These are phyloP conservation scores for Cladophialophora immunda DNA, from an alignment of 2,329 filamentous ascomycete genomes.

Conservation along the genomic window DNA sequence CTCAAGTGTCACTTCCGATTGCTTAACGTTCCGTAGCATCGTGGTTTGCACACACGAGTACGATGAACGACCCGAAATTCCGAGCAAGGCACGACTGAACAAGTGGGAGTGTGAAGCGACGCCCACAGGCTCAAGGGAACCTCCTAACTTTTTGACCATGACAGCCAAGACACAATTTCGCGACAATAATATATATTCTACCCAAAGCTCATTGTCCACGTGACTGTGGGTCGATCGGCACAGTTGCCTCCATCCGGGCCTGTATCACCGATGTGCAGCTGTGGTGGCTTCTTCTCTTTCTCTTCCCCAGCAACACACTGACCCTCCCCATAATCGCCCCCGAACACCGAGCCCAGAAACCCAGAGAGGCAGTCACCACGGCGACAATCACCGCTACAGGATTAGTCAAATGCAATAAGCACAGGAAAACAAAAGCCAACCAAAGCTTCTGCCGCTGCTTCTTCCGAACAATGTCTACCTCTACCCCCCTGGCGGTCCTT, in stretches of 20 bases:
- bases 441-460: not conserved
- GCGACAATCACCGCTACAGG: not conserved
- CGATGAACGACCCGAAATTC: slow-evolving; percentile 60
- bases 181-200: slow-evolving; percentile 27
- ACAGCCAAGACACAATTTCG: slow-evolving; percentile 38
- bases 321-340: not conserved
- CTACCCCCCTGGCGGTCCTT: not conserved
- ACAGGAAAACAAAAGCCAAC: not conserved
- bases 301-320: not conserved
- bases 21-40: slow-evolving; percentile 64
- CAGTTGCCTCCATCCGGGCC: not conserved
- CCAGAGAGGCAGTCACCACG: not conserved
- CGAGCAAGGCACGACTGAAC: slow-evolving; percentile 61
- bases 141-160: slow-evolving; percentile 41
- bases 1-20: slow-evolving; percentile 63
- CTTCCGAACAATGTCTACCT: not conserved
- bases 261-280: not conserved
- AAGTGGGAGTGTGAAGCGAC: slow-evolving; percentile 42
- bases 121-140: slow-evolving; percentile 34
- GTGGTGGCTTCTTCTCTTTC: too few relatives aligned
- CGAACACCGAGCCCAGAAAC: too few relatives aligned
- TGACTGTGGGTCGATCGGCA: not conserved
- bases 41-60: slow-evolving; percentile 65
- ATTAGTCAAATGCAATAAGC: not conserved
- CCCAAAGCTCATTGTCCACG: not conserved